Conservation (phyloP, 2,329 filamentous ascomycete genomes). For the Aspergillus sp. region DNA sequence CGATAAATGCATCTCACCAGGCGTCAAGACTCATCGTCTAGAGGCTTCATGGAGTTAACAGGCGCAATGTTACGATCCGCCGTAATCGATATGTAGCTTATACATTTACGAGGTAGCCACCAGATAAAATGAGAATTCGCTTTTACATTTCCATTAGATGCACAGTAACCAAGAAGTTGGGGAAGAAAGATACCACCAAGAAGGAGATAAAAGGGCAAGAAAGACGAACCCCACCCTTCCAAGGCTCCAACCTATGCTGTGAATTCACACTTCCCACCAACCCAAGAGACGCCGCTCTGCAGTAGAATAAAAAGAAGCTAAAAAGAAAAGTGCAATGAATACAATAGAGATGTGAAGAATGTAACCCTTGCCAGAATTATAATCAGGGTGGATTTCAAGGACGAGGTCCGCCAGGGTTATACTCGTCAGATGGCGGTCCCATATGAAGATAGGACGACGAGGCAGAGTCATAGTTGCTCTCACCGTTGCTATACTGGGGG, state of each 20-base stretch:
- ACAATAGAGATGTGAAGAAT: slow-evolving; percentile 1
- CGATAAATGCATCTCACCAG: too few relatives aligned
- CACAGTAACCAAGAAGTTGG: slow-evolving; percentile 3
- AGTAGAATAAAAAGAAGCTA: slow-evolving; percentile 13
- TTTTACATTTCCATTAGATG: slow-evolving; percentile 4
- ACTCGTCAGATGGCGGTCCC: slow-evolving; percentile 21
- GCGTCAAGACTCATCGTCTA: too few relatives aligned
- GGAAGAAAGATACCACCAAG: not conserved
- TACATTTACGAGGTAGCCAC: not conserved
- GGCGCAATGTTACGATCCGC: not conserved
- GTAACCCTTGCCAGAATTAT: not conserved
- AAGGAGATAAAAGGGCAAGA: slow-evolving; percentile 15
- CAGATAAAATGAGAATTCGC: not conserved
- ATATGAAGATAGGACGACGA: slow-evolving; percentile 34
- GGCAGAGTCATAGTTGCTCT: slow-evolving; percentile 25
- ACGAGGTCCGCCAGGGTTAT: slow-evolving; percentile 14
- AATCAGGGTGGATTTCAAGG: slow-evolving; percentile 11
- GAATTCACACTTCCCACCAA: slow-evolving; percentile 20
- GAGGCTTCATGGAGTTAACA: too few relatives aligned
- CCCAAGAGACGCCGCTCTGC: slow-evolving; percentile 29
- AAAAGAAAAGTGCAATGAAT: slow-evolving; percentile 13
- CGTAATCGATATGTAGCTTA: not conserved
- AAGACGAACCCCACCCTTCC: slow-evolving; percentile 22
- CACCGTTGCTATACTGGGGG: slow-evolving; percentile 15
- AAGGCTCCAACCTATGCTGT: slow-evolving; percentile 32